Evolutionary conservation across 352 stramenopile genomes (phyloP).

Genomic region (Pythium dissimile): DNA sequence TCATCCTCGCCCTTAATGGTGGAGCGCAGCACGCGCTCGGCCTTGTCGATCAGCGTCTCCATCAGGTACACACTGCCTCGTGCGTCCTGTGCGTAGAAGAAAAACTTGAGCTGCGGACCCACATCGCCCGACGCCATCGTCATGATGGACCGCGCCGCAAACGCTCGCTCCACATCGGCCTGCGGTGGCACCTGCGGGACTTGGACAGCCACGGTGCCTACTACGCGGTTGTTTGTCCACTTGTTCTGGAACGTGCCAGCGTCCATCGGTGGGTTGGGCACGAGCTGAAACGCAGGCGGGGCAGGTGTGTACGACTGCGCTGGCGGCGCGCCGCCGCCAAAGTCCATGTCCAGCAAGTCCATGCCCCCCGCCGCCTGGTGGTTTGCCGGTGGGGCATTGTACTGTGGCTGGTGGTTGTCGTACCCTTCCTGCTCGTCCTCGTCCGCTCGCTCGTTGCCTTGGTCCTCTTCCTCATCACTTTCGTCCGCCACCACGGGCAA

Average conservation of each 20-base stretch:
- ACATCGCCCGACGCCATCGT: slow-evolving; percentile 83
- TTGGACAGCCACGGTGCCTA: slow-evolving; percentile 57
- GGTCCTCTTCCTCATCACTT: slow-evolving; percentile 49
- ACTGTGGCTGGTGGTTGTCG: slow-evolving; percentile 36
- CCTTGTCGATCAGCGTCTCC: slow-evolving; percentile 77
- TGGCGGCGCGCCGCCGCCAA: slow-evolving; percentile 30
- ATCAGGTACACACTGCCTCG: slow-evolving; percentile 60
- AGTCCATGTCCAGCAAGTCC: slow-evolving; percentile 80
- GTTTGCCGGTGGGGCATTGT: slow-evolving; percentile 24
- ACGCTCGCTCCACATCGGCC: slow-evolving; percentile 62
- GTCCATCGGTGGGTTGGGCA: slow-evolving; percentile 73
- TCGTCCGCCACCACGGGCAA: slow-evolving; percentile 39
- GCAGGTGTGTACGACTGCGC: slow-evolving; percentile 3
- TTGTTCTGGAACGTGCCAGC: slow-evolving; percentile 67
- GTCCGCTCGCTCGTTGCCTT: slow-evolving; percentile 29
- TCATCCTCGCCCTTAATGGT: slow-evolving; percentile 78
- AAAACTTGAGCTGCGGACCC: slow-evolving; percentile 81
- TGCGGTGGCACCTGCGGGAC: slow-evolving; percentile 54
- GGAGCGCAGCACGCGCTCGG: slow-evolving; percentile 46
- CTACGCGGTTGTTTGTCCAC: slow-evolving; percentile 66
- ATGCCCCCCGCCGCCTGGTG: slow-evolving; percentile 29
- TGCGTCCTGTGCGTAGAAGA: slow-evolving; percentile 79
- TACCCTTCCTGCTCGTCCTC: slow-evolving; percentile 33
- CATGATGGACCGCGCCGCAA: slow-evolving; percentile 50
- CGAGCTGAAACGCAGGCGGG: slow-evolving; percentile 38